Conservation (phyloP, 768 basidiomycete species). For the Termitomyces sp. region DNA sequence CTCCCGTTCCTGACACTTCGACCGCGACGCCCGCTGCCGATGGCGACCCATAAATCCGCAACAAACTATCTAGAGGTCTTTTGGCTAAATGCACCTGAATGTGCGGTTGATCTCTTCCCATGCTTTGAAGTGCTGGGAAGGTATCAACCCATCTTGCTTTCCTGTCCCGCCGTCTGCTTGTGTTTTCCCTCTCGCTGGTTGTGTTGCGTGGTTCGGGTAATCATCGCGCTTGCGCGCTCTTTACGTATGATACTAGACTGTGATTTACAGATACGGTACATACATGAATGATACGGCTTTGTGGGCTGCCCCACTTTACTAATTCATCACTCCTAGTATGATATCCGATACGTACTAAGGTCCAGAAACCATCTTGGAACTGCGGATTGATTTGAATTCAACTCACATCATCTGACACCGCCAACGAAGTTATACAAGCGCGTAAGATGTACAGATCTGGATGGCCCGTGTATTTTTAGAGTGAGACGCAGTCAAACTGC, state of each 20-base stretch:
- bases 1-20: constrained; percentile 9
- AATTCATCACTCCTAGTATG: not conserved
- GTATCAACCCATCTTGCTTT: constrained; percentile 5
- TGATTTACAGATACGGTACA: constrained; percentile 11
- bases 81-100: constrained; percentile 3
- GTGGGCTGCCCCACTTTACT: constrained; percentile 7
- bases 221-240: constrained; percentile 17
- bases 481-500: not conserved
- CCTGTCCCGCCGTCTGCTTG: constrained; percentile 17
- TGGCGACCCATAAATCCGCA: constrained; percentile 12
- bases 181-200: constrained; percentile 19
- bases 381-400: not conserved
- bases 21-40: constrained; percentile 19
- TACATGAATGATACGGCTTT: constrained; percentile 24
- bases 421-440: not conserved
- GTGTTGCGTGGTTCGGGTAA: constrained; percentile 17
- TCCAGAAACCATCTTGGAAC: too few relatives aligned
- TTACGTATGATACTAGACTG: constrained; percentile 4
- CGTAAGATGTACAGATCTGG: not conserved
- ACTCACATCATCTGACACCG: not conserved
- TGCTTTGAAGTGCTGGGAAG: not conserved
- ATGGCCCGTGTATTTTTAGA: not conserved
- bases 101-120: constrained; percentile 1
- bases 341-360: too few relatives aligned
- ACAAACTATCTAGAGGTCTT: constrained; percentile 4